Evolutionary conservation across 2,329 filamentous ascomycete species (phyloP), one percentile per base, ranked within the genome.

Genomic region (Parastagonospora nodorum): DNA sequence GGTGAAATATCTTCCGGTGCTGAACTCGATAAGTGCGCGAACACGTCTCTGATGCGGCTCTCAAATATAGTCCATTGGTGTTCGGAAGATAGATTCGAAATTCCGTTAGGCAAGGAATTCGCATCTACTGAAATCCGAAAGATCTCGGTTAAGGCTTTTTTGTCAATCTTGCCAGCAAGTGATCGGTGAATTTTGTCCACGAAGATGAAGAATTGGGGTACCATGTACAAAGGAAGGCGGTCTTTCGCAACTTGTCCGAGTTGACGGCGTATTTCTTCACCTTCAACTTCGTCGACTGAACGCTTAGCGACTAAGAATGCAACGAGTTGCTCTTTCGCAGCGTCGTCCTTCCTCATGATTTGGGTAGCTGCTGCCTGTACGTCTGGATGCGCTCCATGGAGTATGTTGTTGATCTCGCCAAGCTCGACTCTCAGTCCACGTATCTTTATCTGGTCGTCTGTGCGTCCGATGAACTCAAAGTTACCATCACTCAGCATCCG

Each of bases 11-110:
- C 75, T 0, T 77, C 63, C 2, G 68, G 48, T 0, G 82, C 68
- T 4, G 82, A 72, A 1, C 78, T 75, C 0, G 88, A 85, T 19
- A 94, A 78, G 6, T 74, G 74, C 0, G 84, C 79, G 14, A 92
- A 71, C 0, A 85, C 76, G 0, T 78, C 64, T 4, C 86, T 81
- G 32, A 92, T 77, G 3, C 67, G 61, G 0, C 58, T 57, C 61
- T 90, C 86, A 0, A 76, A 61, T 1, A 75, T 56, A 1, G 75
- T 80, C 84, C 84, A 88, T 3, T 60, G 43, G 31, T 69, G 50
- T 4, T 47, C 37, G 19, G 36, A 15, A 19, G 11, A 39, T 9
- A 60, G 36, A 10, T 53, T 24, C 2, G 30, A 10, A 14, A 28
- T 12, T 1, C 42, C 49, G 19, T 56, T 53, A 1, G 45, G 10